These are phyloP conservation scores for Asterochloris erici DNA, from an alignment of 139 green algal species.

Conservation along the genomic window DNA sequence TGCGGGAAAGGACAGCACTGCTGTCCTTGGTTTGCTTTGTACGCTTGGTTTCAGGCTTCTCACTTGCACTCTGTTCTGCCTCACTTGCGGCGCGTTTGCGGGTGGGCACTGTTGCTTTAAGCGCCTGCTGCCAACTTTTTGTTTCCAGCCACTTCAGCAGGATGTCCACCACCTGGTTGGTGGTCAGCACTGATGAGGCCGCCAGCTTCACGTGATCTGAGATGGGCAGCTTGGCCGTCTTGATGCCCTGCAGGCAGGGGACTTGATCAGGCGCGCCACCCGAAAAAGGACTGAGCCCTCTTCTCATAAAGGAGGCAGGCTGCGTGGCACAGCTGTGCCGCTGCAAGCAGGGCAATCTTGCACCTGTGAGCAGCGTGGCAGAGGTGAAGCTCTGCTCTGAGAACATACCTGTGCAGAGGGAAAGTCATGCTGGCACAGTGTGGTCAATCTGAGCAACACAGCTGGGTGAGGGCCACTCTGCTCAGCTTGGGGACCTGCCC, in stretches of 20 bases:
- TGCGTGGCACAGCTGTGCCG: no score
- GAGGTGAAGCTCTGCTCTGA: not conserved
- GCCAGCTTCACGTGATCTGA: conserved; percentile 54
- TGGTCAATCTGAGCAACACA: not conserved
- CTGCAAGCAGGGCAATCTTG: no score
- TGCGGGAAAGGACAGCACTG: no score
- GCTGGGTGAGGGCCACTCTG: no score
- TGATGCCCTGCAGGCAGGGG: conserved; percentile 51
- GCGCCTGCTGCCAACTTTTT: conserved; percentile 5
- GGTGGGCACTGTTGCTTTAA: conserved; percentile 3
- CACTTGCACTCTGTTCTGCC: not conserved
- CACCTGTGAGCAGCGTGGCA: not conserved
- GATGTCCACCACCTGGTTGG: conserved; percentile 76
- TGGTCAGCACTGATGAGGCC: conserved; percentile 65
- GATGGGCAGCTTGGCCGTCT: conserved; percentile 77
- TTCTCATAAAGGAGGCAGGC: no score
- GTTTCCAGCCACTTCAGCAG: conserved; percentile 36
- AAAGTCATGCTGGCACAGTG: not conserved
- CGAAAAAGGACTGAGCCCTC: no score
- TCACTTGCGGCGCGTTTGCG: not conserved
- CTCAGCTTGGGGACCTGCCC: no score
- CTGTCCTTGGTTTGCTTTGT: no score
- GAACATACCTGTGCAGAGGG: not conserved
- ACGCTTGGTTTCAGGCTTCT: not conserved
- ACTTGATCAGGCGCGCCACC: not conserved